phyloP scores from a whole-genome alignment of 2,329 filamentous ascomycete species.

The Paecilomyces variotii region DNA sequence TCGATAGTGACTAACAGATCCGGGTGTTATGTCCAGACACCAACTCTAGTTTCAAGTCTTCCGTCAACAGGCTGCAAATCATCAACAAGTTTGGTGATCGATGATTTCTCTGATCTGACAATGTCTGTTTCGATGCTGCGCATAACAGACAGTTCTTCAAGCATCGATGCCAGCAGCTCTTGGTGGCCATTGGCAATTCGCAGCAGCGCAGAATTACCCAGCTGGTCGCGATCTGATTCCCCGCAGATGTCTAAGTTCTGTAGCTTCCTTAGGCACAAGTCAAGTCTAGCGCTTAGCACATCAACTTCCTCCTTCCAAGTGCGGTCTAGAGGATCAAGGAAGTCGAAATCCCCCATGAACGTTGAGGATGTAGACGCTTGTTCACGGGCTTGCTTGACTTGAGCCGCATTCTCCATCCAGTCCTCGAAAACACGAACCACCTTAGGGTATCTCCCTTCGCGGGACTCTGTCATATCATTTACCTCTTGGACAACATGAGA shows the following conservation, averaged over 20 bases:
- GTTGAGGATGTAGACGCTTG: conserved; percentile 4
- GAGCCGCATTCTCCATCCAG: conserved; percentile 25
- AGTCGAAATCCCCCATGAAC: conserved; percentile 12
- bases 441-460: conserved; percentile 21
- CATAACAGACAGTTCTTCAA: conserved; percentile 29
- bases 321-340: conserved; percentile 27
- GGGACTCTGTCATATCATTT: conserved; percentile 20
- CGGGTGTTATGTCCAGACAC: conserved; percentile 18
- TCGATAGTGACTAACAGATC: no score
- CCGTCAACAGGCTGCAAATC: conserved; percentile 11
- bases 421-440: conserved; percentile 25
- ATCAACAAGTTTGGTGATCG: conserved; percentile 22
- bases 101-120: conserved; percentile 24
- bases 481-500: conserved; percentile 33
- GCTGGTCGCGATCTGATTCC: conserved; percentile 16
- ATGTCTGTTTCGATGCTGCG: conserved; percentile 27
- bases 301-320: conserved; percentile 28
- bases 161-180: conserved; percentile 25
- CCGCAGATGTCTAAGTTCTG: conserved; percentile 28
- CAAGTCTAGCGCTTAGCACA: conserved; percentile 23
- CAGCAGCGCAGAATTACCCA: conserved; percentile 23
- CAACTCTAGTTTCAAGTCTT: conserved; percentile 9
- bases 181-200: conserved; percentile 20
- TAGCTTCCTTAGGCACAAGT: conserved; percentile 26
- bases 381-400: conserved; percentile 14